Conservation (phyloP, 345 rosid genomes). For the Acer campestre region DNA sequence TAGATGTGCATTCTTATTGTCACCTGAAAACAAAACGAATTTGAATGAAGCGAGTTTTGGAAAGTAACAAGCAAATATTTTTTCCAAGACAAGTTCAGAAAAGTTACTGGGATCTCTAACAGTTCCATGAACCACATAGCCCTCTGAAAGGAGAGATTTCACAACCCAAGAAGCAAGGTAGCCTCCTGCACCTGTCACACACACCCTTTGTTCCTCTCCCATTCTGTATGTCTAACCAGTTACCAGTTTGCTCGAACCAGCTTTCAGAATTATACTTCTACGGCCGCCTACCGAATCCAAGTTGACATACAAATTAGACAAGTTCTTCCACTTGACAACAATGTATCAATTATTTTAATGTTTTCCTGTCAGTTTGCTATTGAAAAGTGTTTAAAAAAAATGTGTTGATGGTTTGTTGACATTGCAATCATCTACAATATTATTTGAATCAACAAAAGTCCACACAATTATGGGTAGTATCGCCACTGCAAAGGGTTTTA, state of each 20-base stretch:
- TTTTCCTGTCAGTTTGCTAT: neutral
- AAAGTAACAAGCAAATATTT: constrained; percentile 39
- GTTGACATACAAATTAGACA: neutral
- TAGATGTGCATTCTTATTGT: constrained; percentile 45
- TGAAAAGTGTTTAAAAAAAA: neutral
- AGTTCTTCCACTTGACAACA: neutral
- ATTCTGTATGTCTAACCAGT: constrained; percentile 3
- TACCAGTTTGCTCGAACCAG: constrained; percentile 26
- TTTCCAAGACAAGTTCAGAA: constrained; percentile 30
- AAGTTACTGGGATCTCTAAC: constrained; percentile 55
- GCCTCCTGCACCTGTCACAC: constrained; percentile 74
- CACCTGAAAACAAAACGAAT: constrained; percentile 38
- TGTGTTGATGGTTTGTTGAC: neutral
- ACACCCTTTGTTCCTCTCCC: constrained; percentile 34
- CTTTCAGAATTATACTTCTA: constrained; percentile 17
- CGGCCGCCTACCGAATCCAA: neutral
- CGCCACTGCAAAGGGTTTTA: neutral
- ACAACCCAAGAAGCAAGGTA: constrained; percentile 50
- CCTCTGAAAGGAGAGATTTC: constrained; percentile 57
- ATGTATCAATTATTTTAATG: neutral
- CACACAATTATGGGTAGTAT: neutral
- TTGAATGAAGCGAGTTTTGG: constrained; percentile 26
- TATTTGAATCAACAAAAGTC: neutral
- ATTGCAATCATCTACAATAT: neutral
- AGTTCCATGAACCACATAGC: constrained; percentile 57